phyloP scores from a whole-genome alignment of 1,139 yeast species.

The Geotrichum candidum region DNA sequence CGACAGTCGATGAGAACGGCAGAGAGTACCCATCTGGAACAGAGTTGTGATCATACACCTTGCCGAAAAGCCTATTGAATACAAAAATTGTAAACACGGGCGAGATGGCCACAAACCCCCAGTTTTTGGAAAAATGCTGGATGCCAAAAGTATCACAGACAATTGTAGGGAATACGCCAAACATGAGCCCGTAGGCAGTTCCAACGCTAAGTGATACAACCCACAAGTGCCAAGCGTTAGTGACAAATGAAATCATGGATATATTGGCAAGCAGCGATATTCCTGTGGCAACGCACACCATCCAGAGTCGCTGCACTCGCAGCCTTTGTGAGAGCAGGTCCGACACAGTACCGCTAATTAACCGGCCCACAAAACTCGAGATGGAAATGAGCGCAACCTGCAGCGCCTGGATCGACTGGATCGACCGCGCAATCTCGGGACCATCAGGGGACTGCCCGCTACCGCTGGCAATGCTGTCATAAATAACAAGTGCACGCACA shows the following conservation, averaged over 20 bases:
- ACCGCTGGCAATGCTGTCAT: conserved; percentile 12
- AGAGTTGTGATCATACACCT: conserved; percentile 33
- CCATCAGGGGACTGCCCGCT: conserved; percentile 14
- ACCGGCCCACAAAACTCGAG: conserved; percentile 56
- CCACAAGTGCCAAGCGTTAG: conserved; percentile 38
- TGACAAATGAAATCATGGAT: conserved; percentile 25
- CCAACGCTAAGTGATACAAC: conserved; percentile 56
- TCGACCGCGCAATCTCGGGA: conserved; percentile 17
- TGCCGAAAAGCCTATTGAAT: conserved; percentile 34
- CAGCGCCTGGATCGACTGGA: conserved; percentile 51
- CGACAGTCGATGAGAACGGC: neutral
- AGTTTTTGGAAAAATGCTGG: conserved; percentile 61
- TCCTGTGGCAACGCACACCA: conserved; percentile 47
- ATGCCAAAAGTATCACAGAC: conserved; percentile 69
- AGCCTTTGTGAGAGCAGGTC: conserved; percentile 49
- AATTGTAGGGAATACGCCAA: conserved; percentile 72
- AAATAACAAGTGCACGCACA: conserved; percentile 44
- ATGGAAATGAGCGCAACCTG: conserved; percentile 66
- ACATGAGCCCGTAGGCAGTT: conserved; percentile 63
- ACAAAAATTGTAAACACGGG: conserved; percentile 34
- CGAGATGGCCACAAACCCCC: conserved; percentile 55
- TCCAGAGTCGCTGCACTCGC: conserved; percentile 61
- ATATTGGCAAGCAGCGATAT: conserved; percentile 34
- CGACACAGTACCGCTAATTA: conserved; percentile 57
- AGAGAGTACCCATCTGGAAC: neutral